A percentile compares a stretch with the other conserved stretches of the same genome.
Evolutionary conservation across 768 basidiomycete species (phyloP).

Genomic region (Russula dissimulans): DNA sequence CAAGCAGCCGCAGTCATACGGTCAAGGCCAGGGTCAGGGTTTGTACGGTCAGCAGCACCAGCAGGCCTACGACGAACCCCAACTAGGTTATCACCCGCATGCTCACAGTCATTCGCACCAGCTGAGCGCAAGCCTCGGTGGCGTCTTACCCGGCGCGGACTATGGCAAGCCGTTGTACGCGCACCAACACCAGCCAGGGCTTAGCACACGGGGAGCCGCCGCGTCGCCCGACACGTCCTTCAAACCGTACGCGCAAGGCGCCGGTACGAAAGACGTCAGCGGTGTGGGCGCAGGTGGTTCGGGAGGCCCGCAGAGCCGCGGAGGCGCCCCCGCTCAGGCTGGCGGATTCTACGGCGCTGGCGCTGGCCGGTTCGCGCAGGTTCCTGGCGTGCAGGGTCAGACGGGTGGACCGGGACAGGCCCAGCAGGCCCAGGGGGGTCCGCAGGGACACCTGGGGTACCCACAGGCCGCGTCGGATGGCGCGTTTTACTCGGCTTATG

Average conservation of each 20-base stretch:
- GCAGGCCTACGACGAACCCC: constrained; percentile 42
- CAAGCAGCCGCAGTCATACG: constrained; percentile 38
- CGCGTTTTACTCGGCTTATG: constrained; percentile 51
- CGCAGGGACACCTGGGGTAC: constrained; percentile 53
- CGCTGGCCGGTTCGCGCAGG: constrained; percentile 34
- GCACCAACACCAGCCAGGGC: constrained; percentile 56
- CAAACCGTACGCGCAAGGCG: constrained; percentile 68
- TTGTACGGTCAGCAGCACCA: constrained; percentile 60
- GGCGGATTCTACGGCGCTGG: constrained; percentile 38
- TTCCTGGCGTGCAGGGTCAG: constrained; percentile 31
- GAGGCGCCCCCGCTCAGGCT: constrained; percentile 37
- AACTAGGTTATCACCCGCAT: constrained; percentile 47
- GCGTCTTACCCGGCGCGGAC: constrained; percentile 23
- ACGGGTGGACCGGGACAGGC: constrained; percentile 39
- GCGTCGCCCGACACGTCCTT: constrained; percentile 65
- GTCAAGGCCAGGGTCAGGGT: constrained; percentile 52
- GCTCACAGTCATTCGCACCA: constrained; percentile 33
- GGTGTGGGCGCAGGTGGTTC: constrained; percentile 34
- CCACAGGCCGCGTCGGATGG: constrained; percentile 55
- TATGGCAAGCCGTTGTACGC: constrained; percentile 43
- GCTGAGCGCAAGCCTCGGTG: constrained; percentile 28
- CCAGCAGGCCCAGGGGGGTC: constrained; percentile 31
- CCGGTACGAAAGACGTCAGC: constrained; percentile 35
- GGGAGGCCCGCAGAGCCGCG: constrained; percentile 35
- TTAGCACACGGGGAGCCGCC: constrained; percentile 39